Evolutionary conservation across 768 basidiomycete genomes (phyloP).

Genomic region (Daedaleopsis nitida): DNA sequence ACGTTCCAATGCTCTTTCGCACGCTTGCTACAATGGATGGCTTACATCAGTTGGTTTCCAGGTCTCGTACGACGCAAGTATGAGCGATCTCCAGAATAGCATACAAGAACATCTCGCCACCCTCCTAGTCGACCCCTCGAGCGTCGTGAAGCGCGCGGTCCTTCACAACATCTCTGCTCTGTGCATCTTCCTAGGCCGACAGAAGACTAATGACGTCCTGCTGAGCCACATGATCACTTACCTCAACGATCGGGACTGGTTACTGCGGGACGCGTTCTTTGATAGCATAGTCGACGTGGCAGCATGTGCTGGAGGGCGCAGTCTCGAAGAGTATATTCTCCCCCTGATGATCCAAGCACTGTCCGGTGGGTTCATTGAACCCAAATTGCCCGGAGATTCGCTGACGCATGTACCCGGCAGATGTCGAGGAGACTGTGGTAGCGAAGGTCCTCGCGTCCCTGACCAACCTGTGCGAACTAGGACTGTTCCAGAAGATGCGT

Average conservation of each 20-base stretch:
- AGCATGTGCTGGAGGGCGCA: constrained; percentile 87
- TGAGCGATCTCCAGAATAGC: constrained; percentile 81
- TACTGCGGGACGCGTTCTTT: constrained; percentile 88
- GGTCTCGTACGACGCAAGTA: constrained; percentile 88
- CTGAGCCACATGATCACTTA: constrained; percentile 87
- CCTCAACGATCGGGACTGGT: constrained; percentile 91
- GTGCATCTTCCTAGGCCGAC: constrained; percentile 91
- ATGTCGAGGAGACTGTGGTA: constrained; percentile 94
- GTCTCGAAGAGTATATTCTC: constrained; percentile 95
- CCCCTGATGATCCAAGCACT: constrained; percentile 95
- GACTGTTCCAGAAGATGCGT: constrained; percentile 90
- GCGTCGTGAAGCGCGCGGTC: constrained; percentile 89
- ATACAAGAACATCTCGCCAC: constrained; percentile 88
- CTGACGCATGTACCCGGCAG: constrained; percentile 41
- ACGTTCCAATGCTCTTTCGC: background rate
- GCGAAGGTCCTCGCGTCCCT: constrained; percentile 87
- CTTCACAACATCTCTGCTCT: constrained; percentile 84
- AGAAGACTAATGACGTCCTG: constrained; percentile 93
- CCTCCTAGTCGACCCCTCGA: constrained; percentile 86
- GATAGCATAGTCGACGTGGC: constrained; percentile 96
- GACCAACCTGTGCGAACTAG: constrained; percentile 87
- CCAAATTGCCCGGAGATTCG: background rate
- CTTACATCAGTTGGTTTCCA: constrained; percentile 31
- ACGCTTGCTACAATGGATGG: background rate
- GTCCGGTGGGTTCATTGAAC: constrained; percentile 57